Evolutionary conservation across 768 basidiomycete genomes (phyloP).

Genomic region (Boletus tomentosulus): DNA sequence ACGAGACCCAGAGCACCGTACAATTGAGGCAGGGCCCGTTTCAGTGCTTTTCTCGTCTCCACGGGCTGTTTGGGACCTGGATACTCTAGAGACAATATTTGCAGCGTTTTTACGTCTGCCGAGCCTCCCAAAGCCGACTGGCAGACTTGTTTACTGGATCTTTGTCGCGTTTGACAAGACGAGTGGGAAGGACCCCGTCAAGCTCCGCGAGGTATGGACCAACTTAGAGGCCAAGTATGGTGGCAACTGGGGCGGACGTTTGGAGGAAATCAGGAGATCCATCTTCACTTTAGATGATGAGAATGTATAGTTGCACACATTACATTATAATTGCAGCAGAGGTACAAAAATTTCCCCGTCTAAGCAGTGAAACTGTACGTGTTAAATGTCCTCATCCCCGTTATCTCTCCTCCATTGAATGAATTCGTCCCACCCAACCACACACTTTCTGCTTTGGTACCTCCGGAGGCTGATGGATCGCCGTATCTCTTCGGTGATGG

Average conservation of each 20-base stretch:
- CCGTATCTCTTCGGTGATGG: constrained; percentile 77
- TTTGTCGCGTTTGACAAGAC: constrained; percentile 60
- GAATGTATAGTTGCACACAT: not conserved
- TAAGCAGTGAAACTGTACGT: not conserved
- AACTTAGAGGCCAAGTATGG: constrained; percentile 54
- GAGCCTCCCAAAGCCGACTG: constrained; percentile 37
- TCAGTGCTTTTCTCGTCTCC: constrained; percentile 9
- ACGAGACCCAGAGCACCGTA: constrained; percentile 14
- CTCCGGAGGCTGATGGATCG: constrained; percentile 71
- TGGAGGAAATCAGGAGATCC: constrained; percentile 41
- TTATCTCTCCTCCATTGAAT: constrained; percentile 63
- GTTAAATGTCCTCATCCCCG: constrained; percentile 35
- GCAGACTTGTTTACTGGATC: constrained; percentile 59
- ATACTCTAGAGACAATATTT: constrained; percentile 55
- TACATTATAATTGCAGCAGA: constrained; percentile 8
- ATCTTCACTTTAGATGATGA: constrained; percentile 26
- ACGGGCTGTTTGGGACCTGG: constrained; percentile 46
- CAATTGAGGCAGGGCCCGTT: not conserved
- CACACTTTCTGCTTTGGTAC: constrained; percentile 74
- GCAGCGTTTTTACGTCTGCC: constrained; percentile 60
- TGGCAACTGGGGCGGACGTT: constrained; percentile 39
- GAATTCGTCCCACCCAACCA: constrained; percentile 74
- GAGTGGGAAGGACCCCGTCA: constrained; percentile 45
- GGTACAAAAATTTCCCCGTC: constrained; percentile 7
- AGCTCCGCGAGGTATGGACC: constrained; percentile 55